These are phyloP conservation scores for Melaleuca quinquenervia DNA, from an alignment of 345 rosid species.

Conservation along the genomic window DNA sequence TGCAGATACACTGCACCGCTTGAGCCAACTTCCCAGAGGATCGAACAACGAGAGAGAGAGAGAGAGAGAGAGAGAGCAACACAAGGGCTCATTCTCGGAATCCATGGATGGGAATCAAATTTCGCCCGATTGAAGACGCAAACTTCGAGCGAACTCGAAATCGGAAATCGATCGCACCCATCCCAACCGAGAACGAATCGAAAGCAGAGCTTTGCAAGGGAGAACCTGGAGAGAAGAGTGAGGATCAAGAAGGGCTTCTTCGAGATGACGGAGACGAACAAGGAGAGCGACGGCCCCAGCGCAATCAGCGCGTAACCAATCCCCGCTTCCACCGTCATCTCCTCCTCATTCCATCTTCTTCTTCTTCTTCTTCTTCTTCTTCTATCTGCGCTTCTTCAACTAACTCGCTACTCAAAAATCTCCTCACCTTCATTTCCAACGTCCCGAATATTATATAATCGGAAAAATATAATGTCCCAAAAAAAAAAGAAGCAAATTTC, in stretches of 20 bases:
- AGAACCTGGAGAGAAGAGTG: conserved; percentile 86
- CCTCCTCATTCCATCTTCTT: too few relatives aligned
- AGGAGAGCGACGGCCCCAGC: conserved; percentile 77
- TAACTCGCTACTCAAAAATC: neutral
- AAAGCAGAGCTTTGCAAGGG: neutral
- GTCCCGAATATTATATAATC: neutral
- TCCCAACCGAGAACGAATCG: neutral
- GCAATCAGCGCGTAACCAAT: conserved; percentile 85
- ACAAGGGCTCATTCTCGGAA: neutral
- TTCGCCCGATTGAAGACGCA: neutral
- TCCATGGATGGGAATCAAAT: neutral
- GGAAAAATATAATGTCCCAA: neutral
- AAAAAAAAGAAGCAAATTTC: neutral
- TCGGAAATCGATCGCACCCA: neutral
- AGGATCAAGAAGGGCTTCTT: conserved; percentile 88
- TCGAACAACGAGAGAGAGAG: neutral
- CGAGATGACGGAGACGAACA: conserved; percentile 87
- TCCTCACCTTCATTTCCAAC: neutral
- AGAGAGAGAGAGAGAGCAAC: neutral
- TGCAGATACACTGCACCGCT: neutral
- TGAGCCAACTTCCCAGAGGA: neutral
- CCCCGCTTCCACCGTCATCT: conserved; percentile 84
- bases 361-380: too few relatives aligned
- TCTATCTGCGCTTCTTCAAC: neutral
- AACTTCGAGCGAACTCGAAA: neutral